Evolutionary conservation across 2,329 filamentous ascomycete genomes (phyloP), one percentile per base, ranked within the genome.

Genomic region (Cladophialophora yegresii): DNA sequence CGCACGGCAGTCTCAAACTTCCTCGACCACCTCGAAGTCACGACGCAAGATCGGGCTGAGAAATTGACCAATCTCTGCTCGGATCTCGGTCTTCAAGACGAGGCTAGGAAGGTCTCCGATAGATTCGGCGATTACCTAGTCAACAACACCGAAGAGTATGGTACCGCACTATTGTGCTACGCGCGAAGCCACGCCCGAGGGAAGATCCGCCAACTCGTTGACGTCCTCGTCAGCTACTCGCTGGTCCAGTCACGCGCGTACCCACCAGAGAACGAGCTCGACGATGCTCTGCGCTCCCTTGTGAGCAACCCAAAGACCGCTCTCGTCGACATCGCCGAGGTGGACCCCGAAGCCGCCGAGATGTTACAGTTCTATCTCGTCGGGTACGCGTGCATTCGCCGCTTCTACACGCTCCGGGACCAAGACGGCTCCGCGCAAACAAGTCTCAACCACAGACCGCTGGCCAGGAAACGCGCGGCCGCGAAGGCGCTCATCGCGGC

Each of bases 361-460:
- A 84, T 96, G 10, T 82, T 98, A 2, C 91, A 93, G 54, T 90
- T 89, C 66, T 89, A 93, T 78, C 86, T 97, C 9, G 95, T 91
- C 74, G 93, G 93, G 23, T 98, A 98, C 73, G 93, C 93, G 23
- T 96, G 92, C 0, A 82, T 98, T 22, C 89, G 93, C 40, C 89
- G 88, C 70, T 97, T 93, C 79, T 98, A 96, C 76, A 89, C 93
- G 67, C 84, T 93, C n/a, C 87, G 93, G 55, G 93, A 98, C 73
- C 84, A 86, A 71, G 81, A 83, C n/a, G 63, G 56, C 20, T 1
- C 23, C 57, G 12, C 20, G 10, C 56, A 23, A 22, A 20, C n/a
- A 23, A 62, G 2, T 55, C 13, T 66, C 72, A 51, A 73, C 77
- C 26, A 77, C 83, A 77, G 80, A 63, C 64, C 66, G 43, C 78